Percentiles rank a stretch among this genome's conserved stretches.
Conservation (phyloP, 352 stramenopile genomes). For the Globisporangium acanthophoron region DNA sequence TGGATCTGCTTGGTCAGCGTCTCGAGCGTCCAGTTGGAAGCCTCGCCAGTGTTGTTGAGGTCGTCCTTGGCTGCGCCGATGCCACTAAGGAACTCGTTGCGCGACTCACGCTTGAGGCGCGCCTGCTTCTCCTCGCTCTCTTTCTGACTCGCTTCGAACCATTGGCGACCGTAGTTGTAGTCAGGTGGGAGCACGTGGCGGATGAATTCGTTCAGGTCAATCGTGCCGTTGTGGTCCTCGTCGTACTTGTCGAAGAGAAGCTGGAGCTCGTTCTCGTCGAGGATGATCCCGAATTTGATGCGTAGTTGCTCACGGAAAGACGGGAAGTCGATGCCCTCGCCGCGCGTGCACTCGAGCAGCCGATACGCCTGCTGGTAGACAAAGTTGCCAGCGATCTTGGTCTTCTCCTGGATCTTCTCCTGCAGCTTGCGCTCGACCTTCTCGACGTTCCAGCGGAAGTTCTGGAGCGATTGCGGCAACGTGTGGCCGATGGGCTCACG, state of each 20-base stretch:
- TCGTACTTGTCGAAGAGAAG: constrained; percentile 85
- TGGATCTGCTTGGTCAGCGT: constrained; percentile 70
- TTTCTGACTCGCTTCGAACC: constrained; percentile 73
- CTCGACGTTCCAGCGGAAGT: constrained; percentile 72
- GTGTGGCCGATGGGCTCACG: constrained; percentile 53
- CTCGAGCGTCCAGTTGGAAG: constrained; percentile 60
- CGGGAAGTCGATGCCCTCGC: constrained; percentile 69
- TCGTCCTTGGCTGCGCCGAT: constrained; percentile 22
- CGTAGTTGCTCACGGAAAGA: constrained; percentile 72
- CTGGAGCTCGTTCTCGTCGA: constrained; percentile 64
- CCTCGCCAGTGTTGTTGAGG: constrained; percentile 37
- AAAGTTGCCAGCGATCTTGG: constrained; percentile 78
- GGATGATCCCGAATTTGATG: constrained; percentile 75
- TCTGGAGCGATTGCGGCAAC: constrained; percentile 55
- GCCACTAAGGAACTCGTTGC: constrained; percentile 54
- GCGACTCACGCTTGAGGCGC: constrained; percentile 50
- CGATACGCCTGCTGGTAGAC: constrained; percentile 85
- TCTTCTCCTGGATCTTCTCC: constrained; percentile 85
- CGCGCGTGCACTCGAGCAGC: constrained; percentile 64
- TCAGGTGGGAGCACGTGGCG: constrained; percentile 64
- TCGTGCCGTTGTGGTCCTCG: constrained; percentile 69
- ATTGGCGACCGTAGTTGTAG: constrained; percentile 69
- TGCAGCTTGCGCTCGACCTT: constrained; percentile 81
- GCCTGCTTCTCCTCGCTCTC: constrained; percentile 53
- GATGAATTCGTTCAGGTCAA: constrained; percentile 84